Percentiles rank a stretch among this genome's conserved stretches.
Conservation (phyloP, 2,329 filamentous ascomycete species). For the Aspergillus chevalieri region DNA sequence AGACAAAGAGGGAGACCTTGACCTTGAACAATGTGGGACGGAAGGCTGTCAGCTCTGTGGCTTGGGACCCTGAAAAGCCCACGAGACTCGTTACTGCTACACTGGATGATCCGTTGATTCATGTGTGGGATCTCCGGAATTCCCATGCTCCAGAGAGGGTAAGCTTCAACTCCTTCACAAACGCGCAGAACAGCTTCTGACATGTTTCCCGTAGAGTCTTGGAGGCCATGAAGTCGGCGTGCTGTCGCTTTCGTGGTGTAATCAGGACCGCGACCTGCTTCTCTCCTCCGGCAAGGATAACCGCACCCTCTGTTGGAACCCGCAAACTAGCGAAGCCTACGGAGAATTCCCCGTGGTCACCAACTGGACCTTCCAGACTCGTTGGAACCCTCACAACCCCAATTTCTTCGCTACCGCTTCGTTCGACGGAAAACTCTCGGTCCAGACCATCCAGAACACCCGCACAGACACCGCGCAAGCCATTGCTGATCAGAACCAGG, state of each 20-base stretch:
- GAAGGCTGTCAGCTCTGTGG: conserved; percentile 89
- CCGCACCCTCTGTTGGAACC: conserved; percentile 91
- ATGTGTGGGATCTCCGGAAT: conserved; percentile 92
- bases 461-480: conserved; percentile 64
- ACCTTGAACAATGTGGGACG: conserved; percentile 84
- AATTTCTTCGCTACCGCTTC: conserved; percentile 89
- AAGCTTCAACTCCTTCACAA: conserved; percentile 10
- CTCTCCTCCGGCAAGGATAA: conserved; percentile 97
- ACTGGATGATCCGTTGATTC: conserved; percentile 80
- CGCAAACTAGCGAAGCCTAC: conserved; percentile 76
- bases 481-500: conserved; percentile 57
- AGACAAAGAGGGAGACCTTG: conserved; percentile 94
- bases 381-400: conserved; percentile 90
- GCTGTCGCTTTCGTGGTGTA: conserved; percentile 90
- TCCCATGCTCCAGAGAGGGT: conserved; percentile 80
- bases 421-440: conserved; percentile 90
- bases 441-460: conserved; percentile 92
- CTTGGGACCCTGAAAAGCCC: conserved; percentile 91
- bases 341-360: conserved; percentile 95
- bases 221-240: conserved; percentile 93
- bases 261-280: conserved; percentile 79
- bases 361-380: conserved; percentile 98
- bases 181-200: conserved; percentile 7
- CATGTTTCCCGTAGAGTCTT: conserved; percentile 52
- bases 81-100: conserved; percentile 93